Evolutionary conservation across 306 rosid genomes (phyloP), one percentile per base, ranked within the genome.

Genomic region (Hylodesmum podocarpum): DNA sequence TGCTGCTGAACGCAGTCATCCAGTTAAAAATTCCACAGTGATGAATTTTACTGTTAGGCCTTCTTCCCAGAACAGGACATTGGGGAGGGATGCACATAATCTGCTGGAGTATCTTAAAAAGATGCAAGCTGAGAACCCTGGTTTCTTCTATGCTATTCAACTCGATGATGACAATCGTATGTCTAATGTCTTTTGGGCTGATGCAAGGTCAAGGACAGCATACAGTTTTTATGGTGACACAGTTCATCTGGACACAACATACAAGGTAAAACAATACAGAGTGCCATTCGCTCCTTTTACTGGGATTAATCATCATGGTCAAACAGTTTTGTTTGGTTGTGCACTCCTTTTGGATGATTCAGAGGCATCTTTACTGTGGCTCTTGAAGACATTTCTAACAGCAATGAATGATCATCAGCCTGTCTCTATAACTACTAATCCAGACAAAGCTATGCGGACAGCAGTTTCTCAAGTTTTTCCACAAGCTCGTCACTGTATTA

Each of bases 41-140:
- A 25, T 78, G 71, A 91, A 78, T 84, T 82, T 78, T 84, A 67
- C 86, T 73, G 65, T 81, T 66, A 87, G 85, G 85, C 84, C 89
- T 59, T 67, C 76, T 71, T 72, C 51, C 58, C 89, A 82, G 24
- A 93, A 81, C 81, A 86, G 90, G 86, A 88, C 97, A 67, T 59
- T 93, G 39, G 98, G 98, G 70, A 93, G 82, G 86, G 98, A 91
- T 84, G 96, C 93, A 72, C 98, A 91, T 79, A 88, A 88, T 82
- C 81, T 93, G 80, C 88, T 93, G 61, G 97, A 93, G 86, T 93
- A 93, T 88, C 89, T 93, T 75, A 93, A 88, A 89, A 93, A 91
- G 87, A 93, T 93, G 98, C 98, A 93, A 84, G 96, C 92, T 24
- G 97, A 86, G 87, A 91, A 93, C 66, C 97, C 98, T 81, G 97